These are phyloP conservation scores for Cryphonectria parasitica DNA, from an alignment of 2,329 filamentous ascomycete species.

Conservation along the genomic window DNA sequence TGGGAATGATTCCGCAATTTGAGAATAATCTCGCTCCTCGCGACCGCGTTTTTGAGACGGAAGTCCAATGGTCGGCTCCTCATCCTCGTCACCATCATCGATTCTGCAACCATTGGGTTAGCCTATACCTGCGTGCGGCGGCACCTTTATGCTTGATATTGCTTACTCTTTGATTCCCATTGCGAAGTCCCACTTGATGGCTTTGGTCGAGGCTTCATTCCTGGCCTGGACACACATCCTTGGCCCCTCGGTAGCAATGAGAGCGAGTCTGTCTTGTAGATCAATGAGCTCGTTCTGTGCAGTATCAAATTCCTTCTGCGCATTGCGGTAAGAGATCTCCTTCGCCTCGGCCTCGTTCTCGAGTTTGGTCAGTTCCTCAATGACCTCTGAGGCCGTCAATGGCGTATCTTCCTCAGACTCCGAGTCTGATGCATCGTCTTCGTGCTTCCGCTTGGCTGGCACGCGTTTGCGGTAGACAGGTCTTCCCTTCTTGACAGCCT, in stretches of 20 bases:
- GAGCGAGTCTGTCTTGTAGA: not conserved
- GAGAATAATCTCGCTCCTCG: constrained; percentile 59
- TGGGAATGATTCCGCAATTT: constrained; percentile 57
- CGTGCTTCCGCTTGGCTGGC: constrained; percentile 20
- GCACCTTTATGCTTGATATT: not conserved
- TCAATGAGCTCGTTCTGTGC: not conserved
- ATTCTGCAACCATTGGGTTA: constrained; percentile 39
- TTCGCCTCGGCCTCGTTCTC: not conserved
- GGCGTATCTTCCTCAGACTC: not conserved
- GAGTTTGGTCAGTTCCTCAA: not conserved
- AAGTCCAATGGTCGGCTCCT: constrained; percentile 58
- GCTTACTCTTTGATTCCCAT: constrained; percentile 19
- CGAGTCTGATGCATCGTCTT: not conserved
- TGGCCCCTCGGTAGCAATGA: not conserved
- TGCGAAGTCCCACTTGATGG: constrained; percentile 15
- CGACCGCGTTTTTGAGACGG: constrained; percentile 48
- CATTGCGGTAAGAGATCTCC: not conserved
- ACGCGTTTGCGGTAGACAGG: not conserved
- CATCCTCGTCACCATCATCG: constrained; percentile 57
- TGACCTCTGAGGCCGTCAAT: not conserved
- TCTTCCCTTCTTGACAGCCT: not conserved
- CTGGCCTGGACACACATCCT: constrained; percentile 17
- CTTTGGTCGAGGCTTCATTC: not conserved
- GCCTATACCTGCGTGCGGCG: not conserved
- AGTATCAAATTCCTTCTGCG: not conserved